Base-by-base conservation (phyloP, 192 early-diverging fungal genomes). In the Coemansia umbellata region DNA sequence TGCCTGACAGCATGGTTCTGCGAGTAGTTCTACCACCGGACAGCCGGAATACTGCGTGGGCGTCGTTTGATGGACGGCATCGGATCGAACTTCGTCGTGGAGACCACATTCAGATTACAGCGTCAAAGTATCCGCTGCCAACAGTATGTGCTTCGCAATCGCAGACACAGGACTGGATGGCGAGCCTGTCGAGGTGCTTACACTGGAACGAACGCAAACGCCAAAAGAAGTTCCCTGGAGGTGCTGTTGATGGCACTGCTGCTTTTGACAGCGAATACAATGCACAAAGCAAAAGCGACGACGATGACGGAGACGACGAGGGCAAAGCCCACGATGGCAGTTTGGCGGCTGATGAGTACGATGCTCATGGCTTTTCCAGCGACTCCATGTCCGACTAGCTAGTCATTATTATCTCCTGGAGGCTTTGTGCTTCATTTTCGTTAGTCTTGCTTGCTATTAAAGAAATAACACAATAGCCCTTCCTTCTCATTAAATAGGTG, bases 1-100 rank as follows among this genome's bases (percentile, higher is more conserved):
- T 99, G 13, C 97, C 97, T 0, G 89, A 93, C 47, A 85, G 86
- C 17, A 88, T 94, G 85, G 91, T 93, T n/a, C 55, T 99, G 15
- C 80, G 87, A 1, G 86, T 99, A 6, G 83, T 84, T 45, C 82
- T 99, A 17, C 91, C 91, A 1, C 83, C 81, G 11, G 86, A 90
- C 69, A 85, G 85, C 13, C 81, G 96, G 11, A 84, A 81, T 43
- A 91, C 91, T 1, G 96, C 92, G 8, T 99, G 93, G 94, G 94
- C 85, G 42, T 82, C 84, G 53, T 95, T 97, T 55, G 97, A 99
- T 61, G 97, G 94, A 2, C 82, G 97, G 26, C 85, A 93, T 47
- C 83, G 97, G 2, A 87, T 92, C 0, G 90, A 98, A 55, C 79
- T 99, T 26, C 74, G 79, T 31, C 83, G 86, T 58, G 93, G 91